Evolutionary conservation across 208 protist genomes (phyloP), one percentile per base, ranked within the genome.

Genomic region (Leishmania lainsoni): DNA sequence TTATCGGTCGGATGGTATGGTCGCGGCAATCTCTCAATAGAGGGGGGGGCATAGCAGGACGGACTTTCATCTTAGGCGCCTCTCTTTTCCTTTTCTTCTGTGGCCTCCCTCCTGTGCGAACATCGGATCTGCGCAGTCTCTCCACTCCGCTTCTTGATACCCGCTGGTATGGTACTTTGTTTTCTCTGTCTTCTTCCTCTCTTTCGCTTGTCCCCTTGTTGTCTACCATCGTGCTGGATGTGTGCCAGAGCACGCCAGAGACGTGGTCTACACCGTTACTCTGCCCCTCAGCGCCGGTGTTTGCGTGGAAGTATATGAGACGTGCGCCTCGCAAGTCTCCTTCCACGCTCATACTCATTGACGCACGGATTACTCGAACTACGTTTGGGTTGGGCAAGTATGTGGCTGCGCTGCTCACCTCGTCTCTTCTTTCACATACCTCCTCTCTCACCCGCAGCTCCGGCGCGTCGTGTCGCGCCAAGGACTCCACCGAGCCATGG

Each of bases 371-470:
- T 63, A n/a, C 72, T 52, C 48, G 26, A 61, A 42, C 14, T 32
- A 39, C 17, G 5, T 32, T 49, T n/a, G 5, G 20, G 32, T 68
- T n/a, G 26, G 52, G 17, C 39, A 3, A n/a, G 22, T 17, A 73
- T 48, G 32, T 75, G 78, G 76, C 32, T 81, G 61, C 78, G 63
- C 10, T 76, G 39, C 51, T 74, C 59, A 2, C 51, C 22, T 3
- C 73, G 74, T 22, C 26, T 80, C 59, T 42, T 82, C 4, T 86
- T 86, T 70, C 66, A 82, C 66, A 86, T 86, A 51, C 82, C 82
- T 5, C 10, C 39, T 17, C 45, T 65, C 26, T 61, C 72, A 3
- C 42, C 39, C 0, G 82, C 72, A 9, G 56, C 78, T 1, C 61
- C 69, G 42, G 78, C 66, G 56, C 61, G 68, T 12, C 82, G 82